phyloP scores from a whole-genome alignment of 2,329 filamentous ascomycete species.

The Periconia macrospinosa region DNA sequence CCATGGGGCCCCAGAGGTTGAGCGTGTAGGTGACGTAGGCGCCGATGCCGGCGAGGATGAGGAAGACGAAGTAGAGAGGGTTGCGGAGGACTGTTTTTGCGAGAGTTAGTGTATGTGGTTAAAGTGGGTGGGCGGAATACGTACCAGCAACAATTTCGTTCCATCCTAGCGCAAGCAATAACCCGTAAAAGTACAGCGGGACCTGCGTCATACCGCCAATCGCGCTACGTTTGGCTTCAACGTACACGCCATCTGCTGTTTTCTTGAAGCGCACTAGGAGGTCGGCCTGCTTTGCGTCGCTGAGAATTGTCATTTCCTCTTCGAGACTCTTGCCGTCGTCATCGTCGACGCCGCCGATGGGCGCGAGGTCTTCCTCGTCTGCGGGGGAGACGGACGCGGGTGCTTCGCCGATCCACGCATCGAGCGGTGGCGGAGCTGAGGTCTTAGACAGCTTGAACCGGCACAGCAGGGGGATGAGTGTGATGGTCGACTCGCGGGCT shows the following conservation, averaged over 20 bases:
- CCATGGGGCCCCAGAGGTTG: conserved; percentile 93
- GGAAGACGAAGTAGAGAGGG: conserved; percentile 86
- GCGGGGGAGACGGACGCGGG: conserved; percentile 74
- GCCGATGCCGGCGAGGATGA: conserved; percentile 74
- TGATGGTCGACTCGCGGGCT: conserved; percentile 88
- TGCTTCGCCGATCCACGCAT: conserved; percentile 78
- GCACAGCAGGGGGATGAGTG: conserved; percentile 84
- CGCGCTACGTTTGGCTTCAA: conserved; percentile 95
- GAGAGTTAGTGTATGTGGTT: conserved; percentile 16
- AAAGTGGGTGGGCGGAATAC: conserved; percentile 35
- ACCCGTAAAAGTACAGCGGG: conserved; percentile 89
- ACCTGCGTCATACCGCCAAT: conserved; percentile 95
- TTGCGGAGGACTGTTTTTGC: conserved; percentile 76
- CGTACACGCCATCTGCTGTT: conserved; percentile 94
- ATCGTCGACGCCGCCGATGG: conserved; percentile 92
- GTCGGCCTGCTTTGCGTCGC: conserved; percentile 87
- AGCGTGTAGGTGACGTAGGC: conserved; percentile 91
- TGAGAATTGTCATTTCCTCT: conserved; percentile 94
- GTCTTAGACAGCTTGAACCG: conserved; percentile 79
- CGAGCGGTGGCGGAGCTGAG: conserved; percentile 76
- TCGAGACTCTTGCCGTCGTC: conserved; percentile 92
- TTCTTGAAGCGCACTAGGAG: conserved; percentile 96
- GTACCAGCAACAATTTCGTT: conserved; percentile 94
- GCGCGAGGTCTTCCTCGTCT: conserved; percentile 85
- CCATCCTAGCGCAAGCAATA: conserved; percentile 93